phyloP scores from a whole-genome alignment of 176 grass and related monocot species.

The Avena sativa region DNA sequence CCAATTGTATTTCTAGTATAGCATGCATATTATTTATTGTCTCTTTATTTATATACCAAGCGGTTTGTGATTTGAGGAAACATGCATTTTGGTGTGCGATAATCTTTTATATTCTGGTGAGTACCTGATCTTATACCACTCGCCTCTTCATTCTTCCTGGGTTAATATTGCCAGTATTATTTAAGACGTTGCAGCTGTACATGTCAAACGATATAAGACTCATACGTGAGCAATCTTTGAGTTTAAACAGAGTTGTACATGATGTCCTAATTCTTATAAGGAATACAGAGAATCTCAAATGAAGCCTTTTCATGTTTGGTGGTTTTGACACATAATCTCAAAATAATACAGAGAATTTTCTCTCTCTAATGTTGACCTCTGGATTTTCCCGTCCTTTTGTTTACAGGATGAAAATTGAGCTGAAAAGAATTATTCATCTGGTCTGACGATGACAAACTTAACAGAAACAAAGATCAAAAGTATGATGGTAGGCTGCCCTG shows the following conservation, averaged over 20 bases:
- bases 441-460: neutral
- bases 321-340: neutral
- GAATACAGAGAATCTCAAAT: too few species aligned
- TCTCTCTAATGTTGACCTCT: neutral
- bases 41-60: too few species aligned
- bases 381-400: neutral
- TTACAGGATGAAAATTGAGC: neutral
- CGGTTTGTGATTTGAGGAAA: too few species aligned
- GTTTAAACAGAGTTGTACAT: too few species aligned
- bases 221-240: too few species aligned
- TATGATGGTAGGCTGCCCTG: neutral
- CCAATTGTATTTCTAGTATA: too few species aligned
- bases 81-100: too few species aligned
- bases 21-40: too few species aligned
- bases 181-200: neutral
- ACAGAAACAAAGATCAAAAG: neutral
- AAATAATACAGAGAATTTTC: neutral
- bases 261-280: too few species aligned
- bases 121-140: neutral
- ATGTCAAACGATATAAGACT: too few species aligned
- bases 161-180: neutral
- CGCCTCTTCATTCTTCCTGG: neutral
- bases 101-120: too few species aligned
- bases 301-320: neutral
- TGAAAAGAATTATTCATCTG: neutral